Base-by-base conservation (phyloP, 352 stramenopile genomes). In the Globisporangium cystogenes region DNA sequence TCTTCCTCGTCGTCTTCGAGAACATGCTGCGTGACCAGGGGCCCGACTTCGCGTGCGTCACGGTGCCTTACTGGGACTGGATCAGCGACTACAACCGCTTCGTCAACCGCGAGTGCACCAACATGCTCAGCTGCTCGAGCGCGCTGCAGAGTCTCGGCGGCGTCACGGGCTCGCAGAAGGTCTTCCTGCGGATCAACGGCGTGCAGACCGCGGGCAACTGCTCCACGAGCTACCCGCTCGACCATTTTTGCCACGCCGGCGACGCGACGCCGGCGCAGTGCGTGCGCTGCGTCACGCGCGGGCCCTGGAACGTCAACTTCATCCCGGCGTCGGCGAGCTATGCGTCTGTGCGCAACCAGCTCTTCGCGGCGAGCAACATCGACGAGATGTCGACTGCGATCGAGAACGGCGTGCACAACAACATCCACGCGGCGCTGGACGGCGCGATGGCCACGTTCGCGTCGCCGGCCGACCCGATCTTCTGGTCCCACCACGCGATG, bases 61-160 rank as follows among this genome's bases (percentile, higher is more conserved):
- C 84, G 18, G 48, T 94, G 18, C 84, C 82, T 31, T 91, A 90
- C 59, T 94, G 75, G 72, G 84, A 94, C 67, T 88, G 70, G 59
- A 59, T 90, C 11, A 74, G 63, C 11, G 76, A 74, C 24, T 72
- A 78, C 50, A 73, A 65, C 44, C 60, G 62, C 3, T 59, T 65
- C 7, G 40, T 62, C 4, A 67, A 64, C 7, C 64, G 71, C 15
- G 40, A 65, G 4, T 93, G 81, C 53, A 54, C 48, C 2, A 74
- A 44, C n/a, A 56, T 93, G 7, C 53, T 61, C 33, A 49, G 51
- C 14, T 93, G 83, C 51, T 82, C 53, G 42, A 21, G 26, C 60
- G 43, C 46, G 48, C 66, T 62, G 35, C 90, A 79, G 0, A 70
- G 67, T 5, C 64, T 78, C 12, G 73, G 74, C 1, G 70, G 72